These are phyloP conservation scores for Scedosporium apiospermum DNA, from an alignment of 2,329 filamentous ascomycete genomes.

Conservation along the genomic window DNA sequence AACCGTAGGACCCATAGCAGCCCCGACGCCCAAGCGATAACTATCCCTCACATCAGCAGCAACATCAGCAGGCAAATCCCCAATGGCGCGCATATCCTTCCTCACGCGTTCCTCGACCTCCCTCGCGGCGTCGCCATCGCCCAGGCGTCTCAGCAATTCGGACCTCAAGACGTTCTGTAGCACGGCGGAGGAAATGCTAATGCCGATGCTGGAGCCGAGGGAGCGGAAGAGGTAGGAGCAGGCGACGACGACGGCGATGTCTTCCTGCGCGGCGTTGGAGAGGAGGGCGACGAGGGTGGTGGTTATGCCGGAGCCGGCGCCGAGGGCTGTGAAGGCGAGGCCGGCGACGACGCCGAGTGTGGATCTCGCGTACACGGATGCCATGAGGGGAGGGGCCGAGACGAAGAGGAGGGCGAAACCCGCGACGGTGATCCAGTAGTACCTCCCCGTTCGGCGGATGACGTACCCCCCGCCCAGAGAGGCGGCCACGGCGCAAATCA, in stretches of 20 bases:
- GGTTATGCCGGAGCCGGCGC: slow-evolving; percentile 47
- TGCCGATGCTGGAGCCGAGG: slow-evolving; percentile 65
- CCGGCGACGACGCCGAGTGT: slow-evolving; percentile 45
- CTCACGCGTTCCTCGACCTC: slow-evolving; percentile 61
- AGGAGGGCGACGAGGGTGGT: slow-evolving; percentile 64
- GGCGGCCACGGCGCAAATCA: slow-evolving; percentile 51
- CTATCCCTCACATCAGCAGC: slow-evolving; percentile 52
- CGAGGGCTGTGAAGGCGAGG: slow-evolving; percentile 37
- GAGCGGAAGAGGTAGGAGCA: slow-evolving; percentile 76
- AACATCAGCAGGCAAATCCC: slow-evolving; percentile 49
- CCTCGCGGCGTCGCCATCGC: slow-evolving; percentile 47
- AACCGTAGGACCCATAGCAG: slow-evolving; percentile 29
- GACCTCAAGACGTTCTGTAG: slow-evolving; percentile 59
- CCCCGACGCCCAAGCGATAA: slow-evolving; percentile 44
- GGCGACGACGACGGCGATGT: slow-evolving; percentile 67
- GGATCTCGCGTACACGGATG: slow-evolving; percentile 40
- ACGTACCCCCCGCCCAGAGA: slow-evolving; percentile 55
- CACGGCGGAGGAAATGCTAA: slow-evolving; percentile 62
- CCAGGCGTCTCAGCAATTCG: slow-evolving; percentile 42
- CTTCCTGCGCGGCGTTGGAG: slow-evolving; percentile 55
- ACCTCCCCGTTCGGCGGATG: slow-evolving; percentile 62
- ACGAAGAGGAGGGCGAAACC: slow-evolving; percentile 44
- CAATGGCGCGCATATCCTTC: slow-evolving; percentile 61
- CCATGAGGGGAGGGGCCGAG: slow-evolving; percentile 44
- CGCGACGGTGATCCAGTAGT: slow-evolving; percentile 57